Percentiles rank a stretch among this genome's conserved stretches.
phyloP scores from a whole-genome alignment of 2,329 filamentous ascomycete genomes.

The Rutstroemia sp. region DNA sequence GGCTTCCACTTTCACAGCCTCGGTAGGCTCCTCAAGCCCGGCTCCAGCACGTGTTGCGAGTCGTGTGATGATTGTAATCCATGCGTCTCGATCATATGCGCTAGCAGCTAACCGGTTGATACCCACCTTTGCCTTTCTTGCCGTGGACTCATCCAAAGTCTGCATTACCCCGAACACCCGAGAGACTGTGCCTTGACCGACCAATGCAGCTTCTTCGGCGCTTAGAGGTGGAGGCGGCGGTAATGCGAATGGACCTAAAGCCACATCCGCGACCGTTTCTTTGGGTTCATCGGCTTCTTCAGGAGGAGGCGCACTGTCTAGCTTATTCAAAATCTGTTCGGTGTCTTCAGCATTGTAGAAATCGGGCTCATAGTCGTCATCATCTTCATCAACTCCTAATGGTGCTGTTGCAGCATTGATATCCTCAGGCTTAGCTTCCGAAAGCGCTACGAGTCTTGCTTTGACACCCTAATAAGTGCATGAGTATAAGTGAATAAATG shows the following conservation, averaged over 20 bases:
- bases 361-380: constrained; percentile 90
- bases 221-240: constrained; percentile 69
- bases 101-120: constrained; percentile 80
- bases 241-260: constrained; percentile 68
- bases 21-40: constrained; percentile 52
- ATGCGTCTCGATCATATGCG: constrained; percentile 78
- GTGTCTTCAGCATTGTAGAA: constrained; percentile 65
- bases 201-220: constrained; percentile 61
- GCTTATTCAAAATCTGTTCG: constrained; percentile 70
- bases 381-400: constrained; percentile 65
- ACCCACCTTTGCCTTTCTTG: constrained; percentile 58
- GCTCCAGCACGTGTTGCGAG: constrained; percentile 73
- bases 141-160: constrained; percentile 58
- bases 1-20: constrained; percentile 49
- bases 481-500: constrained; percentile 6
- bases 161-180: constrained; percentile 75
- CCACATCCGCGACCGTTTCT: constrained; percentile 38
- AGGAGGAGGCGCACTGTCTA: constrained; percentile 62
- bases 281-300: constrained; percentile 37
- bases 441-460: constrained; percentile 35
- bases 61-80: constrained; percentile 81
- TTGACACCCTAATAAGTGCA: constrained; percentile 39
- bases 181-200: constrained; percentile 66
- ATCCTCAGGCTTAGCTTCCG: constrained; percentile 18
- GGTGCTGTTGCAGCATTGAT: constrained; percentile 53